These are phyloP conservation scores for Cynara cardunculus DNA, from an alignment of 129 eudicot genomes.

Conservation along the genomic window DNA sequence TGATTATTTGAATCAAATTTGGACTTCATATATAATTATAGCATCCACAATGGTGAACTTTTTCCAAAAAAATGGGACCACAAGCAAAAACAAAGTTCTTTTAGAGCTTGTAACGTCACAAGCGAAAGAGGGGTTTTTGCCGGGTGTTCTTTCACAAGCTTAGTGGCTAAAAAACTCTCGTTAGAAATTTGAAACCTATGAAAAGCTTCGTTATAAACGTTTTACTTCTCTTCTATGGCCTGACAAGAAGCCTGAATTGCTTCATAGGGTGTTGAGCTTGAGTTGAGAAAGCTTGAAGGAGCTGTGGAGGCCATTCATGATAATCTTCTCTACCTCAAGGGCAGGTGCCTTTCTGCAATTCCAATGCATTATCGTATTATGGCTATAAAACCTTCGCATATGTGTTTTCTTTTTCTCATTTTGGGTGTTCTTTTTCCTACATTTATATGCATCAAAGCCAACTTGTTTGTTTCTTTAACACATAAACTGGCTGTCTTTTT, in stretches of 20 bases:
- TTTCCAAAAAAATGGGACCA: too few relatives aligned
- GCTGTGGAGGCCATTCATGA: constrained; percentile 91
- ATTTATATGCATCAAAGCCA: background rate
- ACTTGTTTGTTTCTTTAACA: background rate
- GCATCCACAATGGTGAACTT: too few relatives aligned
- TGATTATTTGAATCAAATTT: too few relatives aligned
- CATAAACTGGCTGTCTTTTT: background rate
- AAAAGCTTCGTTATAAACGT: background rate
- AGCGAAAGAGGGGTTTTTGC: too few relatives aligned
- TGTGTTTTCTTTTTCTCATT: background rate
- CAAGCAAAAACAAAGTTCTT: too few relatives aligned
- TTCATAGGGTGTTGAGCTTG: constrained; percentile 82
- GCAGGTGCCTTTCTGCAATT: constrained; percentile 43
- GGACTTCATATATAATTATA: too few relatives aligned
- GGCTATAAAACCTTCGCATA: background rate
- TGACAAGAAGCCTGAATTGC: constrained; percentile 1
- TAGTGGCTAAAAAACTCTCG: too few relatives aligned
- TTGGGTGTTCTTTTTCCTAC: background rate
- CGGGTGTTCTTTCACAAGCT: too few relatives aligned
- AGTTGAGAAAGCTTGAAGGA: constrained; percentile 86
- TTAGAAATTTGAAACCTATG: background rate
- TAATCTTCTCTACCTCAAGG: constrained; percentile 60
- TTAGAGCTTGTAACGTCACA: too few relatives aligned
- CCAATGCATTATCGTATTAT: background rate
- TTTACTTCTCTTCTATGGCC: background rate